Conservation (phyloP, 192 early-diverging fungal species). For the Entomortierella chlamydospora region DNA sequence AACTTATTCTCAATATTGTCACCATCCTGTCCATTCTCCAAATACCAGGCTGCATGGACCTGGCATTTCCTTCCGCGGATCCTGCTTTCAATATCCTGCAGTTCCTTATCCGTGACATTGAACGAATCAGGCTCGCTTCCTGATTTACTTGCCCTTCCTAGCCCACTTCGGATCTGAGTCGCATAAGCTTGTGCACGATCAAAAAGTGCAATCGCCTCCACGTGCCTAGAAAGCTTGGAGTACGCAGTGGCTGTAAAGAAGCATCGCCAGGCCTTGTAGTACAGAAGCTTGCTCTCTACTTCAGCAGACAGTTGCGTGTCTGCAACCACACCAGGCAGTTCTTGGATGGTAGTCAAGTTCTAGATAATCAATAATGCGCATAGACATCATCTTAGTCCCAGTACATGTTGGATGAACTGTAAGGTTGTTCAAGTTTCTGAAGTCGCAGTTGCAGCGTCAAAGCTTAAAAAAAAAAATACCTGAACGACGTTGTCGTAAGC, state of each 20-base stretch:
- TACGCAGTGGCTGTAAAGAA: slow-evolving; percentile 66
- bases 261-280: slow-evolving; percentile 71
- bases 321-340: slow-evolving; percentile 63
- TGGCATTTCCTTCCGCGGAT: slow-evolving; percentile 66
- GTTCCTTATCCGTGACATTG: slow-evolving; percentile 51
- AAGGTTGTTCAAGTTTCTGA: too few species aligned
- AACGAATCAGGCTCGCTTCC: slow-evolving; percentile 56
- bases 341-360: slow-evolving; percentile 65
- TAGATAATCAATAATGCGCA: slow-evolving; percentile 51
- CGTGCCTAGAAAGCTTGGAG: slow-evolving; percentile 50
- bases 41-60: slow-evolving; percentile 65
- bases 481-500: slow-evolving; percentile 72
- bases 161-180: slow-evolving; percentile 46
- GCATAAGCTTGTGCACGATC: slow-evolving; percentile 66
- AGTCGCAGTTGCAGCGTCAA: too few species aligned
- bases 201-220: slow-evolving; percentile 70
- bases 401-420: too few species aligned
- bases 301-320: slow-evolving; percentile 60
- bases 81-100: slow-evolving; percentile 54
- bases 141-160: slow-evolving; percentile 3
- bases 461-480: too few species aligned
- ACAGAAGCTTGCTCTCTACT: slow-evolving; percentile 60
- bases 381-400: too few species aligned
- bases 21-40: slow-evolving; percentile 52
- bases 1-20: slow-evolving; percentile 49